A percentile compares a stretch with the other conserved stretches of the same genome.
phyloP scores from a whole-genome alignment of 2,329 filamentous ascomycete genomes.

The Exophiala dermatitidis region DNA sequence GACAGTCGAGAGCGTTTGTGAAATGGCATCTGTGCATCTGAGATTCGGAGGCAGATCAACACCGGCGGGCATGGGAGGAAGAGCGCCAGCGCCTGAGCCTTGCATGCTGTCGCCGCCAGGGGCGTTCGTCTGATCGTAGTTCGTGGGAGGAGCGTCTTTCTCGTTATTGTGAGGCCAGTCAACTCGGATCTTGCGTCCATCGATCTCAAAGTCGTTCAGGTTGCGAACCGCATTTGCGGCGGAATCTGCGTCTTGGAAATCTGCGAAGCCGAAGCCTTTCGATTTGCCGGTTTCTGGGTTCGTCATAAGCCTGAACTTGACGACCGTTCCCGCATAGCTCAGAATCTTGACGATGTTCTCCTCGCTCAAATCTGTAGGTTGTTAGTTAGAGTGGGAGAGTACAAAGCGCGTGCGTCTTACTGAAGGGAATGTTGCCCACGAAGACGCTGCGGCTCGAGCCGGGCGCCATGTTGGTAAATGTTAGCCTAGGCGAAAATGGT shows the following conservation, averaged over 20 bases:
- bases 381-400: constrained; percentile 9
- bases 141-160: constrained; percentile 54
- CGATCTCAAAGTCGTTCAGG: constrained; percentile 88
- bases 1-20: constrained; percentile 77
- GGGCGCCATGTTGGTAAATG: constrained; percentile 35
- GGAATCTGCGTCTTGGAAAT: constrained; percentile 86
- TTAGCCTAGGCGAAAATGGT: neutral
- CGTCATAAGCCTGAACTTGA: constrained; percentile 88
- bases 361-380: constrained; percentile 72
- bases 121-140: constrained; percentile 41
- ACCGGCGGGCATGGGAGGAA: constrained; percentile 78
- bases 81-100: constrained; percentile 31
- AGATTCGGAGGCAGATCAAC: constrained; percentile 76
- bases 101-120: constrained; percentile 30
- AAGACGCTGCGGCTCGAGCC: constrained; percentile 41
- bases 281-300: constrained; percentile 91
- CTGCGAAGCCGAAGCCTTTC: constrained; percentile 94
- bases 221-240: constrained; percentile 93
- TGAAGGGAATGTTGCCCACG: constrained; percentile 56
- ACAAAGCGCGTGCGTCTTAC: constrained; percentile 51
- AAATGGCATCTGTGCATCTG: constrained; percentile 83
- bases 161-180: constrained; percentile 93
- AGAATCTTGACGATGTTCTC: constrained; percentile 95
- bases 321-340: constrained; percentile 77
- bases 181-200: constrained; percentile 87